Base-by-base conservation (phyloP, 768 basidiomycete genomes). In the Mycena venus region DNA sequence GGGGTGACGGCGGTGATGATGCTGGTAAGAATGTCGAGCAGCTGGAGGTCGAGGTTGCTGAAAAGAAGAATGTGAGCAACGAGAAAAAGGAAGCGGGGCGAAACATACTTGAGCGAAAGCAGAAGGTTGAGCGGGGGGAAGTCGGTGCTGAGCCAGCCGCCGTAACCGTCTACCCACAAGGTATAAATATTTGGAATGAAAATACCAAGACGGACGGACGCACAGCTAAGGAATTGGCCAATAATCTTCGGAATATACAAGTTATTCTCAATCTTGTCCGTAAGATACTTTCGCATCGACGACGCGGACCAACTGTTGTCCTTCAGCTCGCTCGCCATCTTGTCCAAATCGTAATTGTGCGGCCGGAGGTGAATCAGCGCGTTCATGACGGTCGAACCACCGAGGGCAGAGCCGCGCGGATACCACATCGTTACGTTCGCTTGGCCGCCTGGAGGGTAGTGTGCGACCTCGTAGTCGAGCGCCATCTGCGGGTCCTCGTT, bases 401-500 rank as follows among this genome's bases (percentile, higher is more conserved):
- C 71, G 56, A 72, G 63, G 15, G 71, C 71, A 23, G 71, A 72
- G 14, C 71, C 71, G 5, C 71, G 23, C 1, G 71, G 71, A 21
- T 72, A 72, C 71, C 71, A 72, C 71, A 72, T 72, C 10, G 71
- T 72, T 21, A 72, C 71, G 32, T 72, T 72, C 15, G 71, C 71
- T 10, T 40, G 63, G 1, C 53, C 70, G n/a, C 49, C 29, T 3
- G 71, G 21, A 21, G 71, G 72, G 31, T 73, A 68, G 49, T 73
- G 72, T 11, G 63, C 64, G 21, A 73, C 65, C 42, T 73, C 72
- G 32, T 73, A 73, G 59, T 73, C 66, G 31, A 73, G 66, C 12
- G 64, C 36, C 56, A 73, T 73, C 47, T 67, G 65, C 0, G 72
- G 72, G 17, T 73, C 72, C 31, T 67, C 72, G 59, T 68, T 68